These are phyloP conservation scores for Fusarium heterosporum DNA, from an alignment of 2,329 filamentous ascomycete genomes.

Conservation along the genomic window DNA sequence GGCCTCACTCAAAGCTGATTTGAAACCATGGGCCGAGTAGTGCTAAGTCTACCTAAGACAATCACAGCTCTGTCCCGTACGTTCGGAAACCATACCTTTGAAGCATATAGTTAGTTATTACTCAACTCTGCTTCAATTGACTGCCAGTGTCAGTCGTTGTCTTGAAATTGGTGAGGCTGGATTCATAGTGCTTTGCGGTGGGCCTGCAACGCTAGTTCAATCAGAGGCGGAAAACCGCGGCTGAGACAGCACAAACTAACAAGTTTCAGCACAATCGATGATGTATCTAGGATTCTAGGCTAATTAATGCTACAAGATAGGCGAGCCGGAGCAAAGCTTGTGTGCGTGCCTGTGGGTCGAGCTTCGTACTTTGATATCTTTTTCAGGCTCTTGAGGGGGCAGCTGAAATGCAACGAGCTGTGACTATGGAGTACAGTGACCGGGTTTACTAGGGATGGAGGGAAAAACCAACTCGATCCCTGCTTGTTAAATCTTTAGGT, in stretches of 20 bases:
- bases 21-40: neutral
- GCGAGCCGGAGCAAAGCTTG: slow-evolving; percentile 26
- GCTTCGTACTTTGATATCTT: neutral
- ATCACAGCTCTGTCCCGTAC: neutral
- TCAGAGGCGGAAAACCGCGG: slow-evolving; percentile 19
- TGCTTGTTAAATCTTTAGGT: slow-evolving; percentile 40
- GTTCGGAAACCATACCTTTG: neutral
- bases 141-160: neutral
- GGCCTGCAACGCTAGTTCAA: slow-evolving; percentile 14
- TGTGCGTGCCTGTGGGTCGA: slow-evolving; percentile 9
- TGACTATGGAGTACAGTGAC: neutral
- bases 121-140: neutral
- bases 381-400: neutral
- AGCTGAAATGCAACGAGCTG: slow-evolving; percentile 2
- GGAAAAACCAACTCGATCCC: slow-evolving; percentile 10
- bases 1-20: no score
- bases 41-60: neutral
- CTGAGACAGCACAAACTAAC: slow-evolving; percentile 1
- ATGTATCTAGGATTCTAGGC: slow-evolving; percentile 1
- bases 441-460: slow-evolving; percentile 9
- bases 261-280: slow-evolving; percentile 3
- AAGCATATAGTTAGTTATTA: neutral
- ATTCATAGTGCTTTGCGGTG: slow-evolving; percentile 11
- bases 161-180: slow-evolving; percentile 17
- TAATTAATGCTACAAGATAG: slow-evolving; percentile 24